Evolutionary conservation across 2,329 filamentous ascomycete genomes (phyloP), one percentile per base, ranked within the genome.

Genomic region (Ophiostoma angusticollis): DNA sequence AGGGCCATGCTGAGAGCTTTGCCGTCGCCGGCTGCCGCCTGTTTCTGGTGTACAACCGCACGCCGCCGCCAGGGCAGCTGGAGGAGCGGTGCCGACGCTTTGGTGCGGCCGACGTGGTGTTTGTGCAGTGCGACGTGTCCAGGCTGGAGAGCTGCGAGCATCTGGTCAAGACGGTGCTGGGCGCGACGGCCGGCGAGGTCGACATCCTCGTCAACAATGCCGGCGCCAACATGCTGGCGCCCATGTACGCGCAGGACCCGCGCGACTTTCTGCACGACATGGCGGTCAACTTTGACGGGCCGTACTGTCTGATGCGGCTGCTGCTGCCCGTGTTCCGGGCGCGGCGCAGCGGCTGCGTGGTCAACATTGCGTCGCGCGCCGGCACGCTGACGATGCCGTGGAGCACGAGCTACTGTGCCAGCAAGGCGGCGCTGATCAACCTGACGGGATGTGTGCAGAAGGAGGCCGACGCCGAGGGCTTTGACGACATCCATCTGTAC

Each of bases 381-480:
- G 54, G 54, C 32, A 54, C 52, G 11, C 44, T 54, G 6, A 29
- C 44, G 13, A 48, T 54, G 18, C 53, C 54, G 2, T 56, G 52
- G 46, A 52, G 47, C 44, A 50, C 52, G n/a, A 51, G 50, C 40
- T 56, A 56, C 47, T 54, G 52, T 38, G 44, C 54, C 9, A 54
- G 52, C 51, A 56, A 56, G 39, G 53, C 53, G 4, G 53, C 52
- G 14, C 46, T 56, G 14, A 56, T 56, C 44, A 51, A 53, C 45
- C 43, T 56, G 31, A 56, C 54, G 11, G 49, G 48, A 3, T 55
- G 53, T 39, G 37, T 47, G 23, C 54, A 56, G 32, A 52, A 49
- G 40, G 54, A 56, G 38, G 37, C 49, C 9, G 54, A 56, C 27
- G 38, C 51, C 22, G 54, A 56, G 28, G 49, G 47, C 2, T 35